A percentile compares a stretch with the other conserved stretches of the same genome.
phyloP scores from a whole-genome alignment of 2,329 filamentous ascomycete species.

The Chalaropsis thielavioides region DNA sequence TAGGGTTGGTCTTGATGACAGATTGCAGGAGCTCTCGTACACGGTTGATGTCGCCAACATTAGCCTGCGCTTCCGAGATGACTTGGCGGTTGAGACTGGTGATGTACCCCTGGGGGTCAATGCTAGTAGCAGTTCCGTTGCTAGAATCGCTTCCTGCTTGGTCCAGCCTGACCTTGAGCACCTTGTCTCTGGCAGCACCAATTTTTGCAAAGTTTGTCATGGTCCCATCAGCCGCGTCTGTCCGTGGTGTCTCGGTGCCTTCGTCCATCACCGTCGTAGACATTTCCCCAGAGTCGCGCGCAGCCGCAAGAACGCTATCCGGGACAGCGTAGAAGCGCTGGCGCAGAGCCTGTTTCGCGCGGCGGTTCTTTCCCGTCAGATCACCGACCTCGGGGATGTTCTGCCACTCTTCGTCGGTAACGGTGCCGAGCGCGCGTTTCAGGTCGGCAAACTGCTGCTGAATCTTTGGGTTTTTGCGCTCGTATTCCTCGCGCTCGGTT shows the following conservation, averaged over 20 bases:
- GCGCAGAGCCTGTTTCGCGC: slow-evolving; percentile 66
- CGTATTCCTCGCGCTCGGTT: slow-evolving; percentile 85
- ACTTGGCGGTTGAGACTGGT: slow-evolving; percentile 78
- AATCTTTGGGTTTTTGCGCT: slow-evolving; percentile 95
- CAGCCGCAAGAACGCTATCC: slow-evolving; percentile 83
- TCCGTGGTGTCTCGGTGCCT: slow-evolving; percentile 23
- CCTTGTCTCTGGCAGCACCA: slow-evolving; percentile 88
- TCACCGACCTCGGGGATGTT: slow-evolving; percentile 92
- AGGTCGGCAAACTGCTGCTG: slow-evolving; percentile 94
- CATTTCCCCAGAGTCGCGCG: slow-evolving; percentile 64
- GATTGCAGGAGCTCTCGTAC: slow-evolving; percentile 87
- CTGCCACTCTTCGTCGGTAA: slow-evolving; percentile 94
- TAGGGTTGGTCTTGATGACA: slow-evolving; percentile 92
- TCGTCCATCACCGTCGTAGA: slow-evolving; percentile 83
- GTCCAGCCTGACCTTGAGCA: slow-evolving; percentile 84
- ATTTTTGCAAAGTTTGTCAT: slow-evolving; percentile 98
- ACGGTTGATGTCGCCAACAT: slow-evolving; percentile 89
- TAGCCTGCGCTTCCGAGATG: slow-evolving; percentile 61
- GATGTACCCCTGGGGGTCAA: slow-evolving; percentile 91
- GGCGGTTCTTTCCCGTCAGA: slow-evolving; percentile 82
- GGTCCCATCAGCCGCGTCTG: slow-evolving; percentile 56
- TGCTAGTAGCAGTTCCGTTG: slow-evolving; percentile 70
- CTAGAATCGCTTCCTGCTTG: slow-evolving; percentile 51
- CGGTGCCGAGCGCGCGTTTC: slow-evolving; percentile 74
- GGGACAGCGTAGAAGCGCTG: slow-evolving; percentile 92